Conservation (phyloP, 257 asterid species). For the Catharanthus roseus region DNA sequence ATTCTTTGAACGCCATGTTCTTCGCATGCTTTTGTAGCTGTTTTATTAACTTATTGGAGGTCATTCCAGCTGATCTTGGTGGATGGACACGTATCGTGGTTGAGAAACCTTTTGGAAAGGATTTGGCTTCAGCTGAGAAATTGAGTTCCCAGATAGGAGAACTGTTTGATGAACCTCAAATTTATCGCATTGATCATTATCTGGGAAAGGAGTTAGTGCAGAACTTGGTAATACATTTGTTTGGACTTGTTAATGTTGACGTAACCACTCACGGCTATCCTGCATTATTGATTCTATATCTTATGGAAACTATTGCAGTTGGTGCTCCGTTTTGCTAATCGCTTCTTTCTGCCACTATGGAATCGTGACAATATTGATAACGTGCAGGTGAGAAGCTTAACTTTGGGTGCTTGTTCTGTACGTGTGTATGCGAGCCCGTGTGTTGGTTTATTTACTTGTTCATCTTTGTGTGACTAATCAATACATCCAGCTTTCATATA, state of each 20-base stretch:
- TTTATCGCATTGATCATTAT: constrained; percentile 95
- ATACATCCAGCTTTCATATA: neutral
- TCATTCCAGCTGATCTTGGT: constrained; percentile 75
- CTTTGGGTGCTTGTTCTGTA: constrained; percentile 5
- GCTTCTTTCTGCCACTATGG: constrained; percentile 94
- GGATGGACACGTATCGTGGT: constrained; percentile 99
- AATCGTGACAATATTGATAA: constrained; percentile 91
- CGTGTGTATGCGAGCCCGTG: neutral
- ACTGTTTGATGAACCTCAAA: constrained; percentile 85
- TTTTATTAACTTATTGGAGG: constrained; percentile 12
- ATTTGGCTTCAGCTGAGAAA: constrained; percentile 90
- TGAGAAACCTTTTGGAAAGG: constrained; percentile 98
- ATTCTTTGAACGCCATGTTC: constrained; percentile 11
- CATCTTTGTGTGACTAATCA: neutral
- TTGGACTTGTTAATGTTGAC: neutral
- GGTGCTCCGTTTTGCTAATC: constrained; percentile 98
- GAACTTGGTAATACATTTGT: constrained; percentile 63
- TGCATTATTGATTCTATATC: constrained; percentile 12
- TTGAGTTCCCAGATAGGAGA: constrained; percentile 92
- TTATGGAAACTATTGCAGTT: constrained; percentile 49
- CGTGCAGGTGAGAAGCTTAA: constrained; percentile 58
- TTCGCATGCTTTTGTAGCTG: constrained; percentile 1
- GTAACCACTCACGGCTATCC: constrained; percentile 3
- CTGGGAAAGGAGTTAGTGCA: constrained; percentile 98
- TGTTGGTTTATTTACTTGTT: neutral